phyloP scores from a whole-genome alignment of 495 filamentous ascomycete species.

The Trichoderma erinaceum region DNA sequence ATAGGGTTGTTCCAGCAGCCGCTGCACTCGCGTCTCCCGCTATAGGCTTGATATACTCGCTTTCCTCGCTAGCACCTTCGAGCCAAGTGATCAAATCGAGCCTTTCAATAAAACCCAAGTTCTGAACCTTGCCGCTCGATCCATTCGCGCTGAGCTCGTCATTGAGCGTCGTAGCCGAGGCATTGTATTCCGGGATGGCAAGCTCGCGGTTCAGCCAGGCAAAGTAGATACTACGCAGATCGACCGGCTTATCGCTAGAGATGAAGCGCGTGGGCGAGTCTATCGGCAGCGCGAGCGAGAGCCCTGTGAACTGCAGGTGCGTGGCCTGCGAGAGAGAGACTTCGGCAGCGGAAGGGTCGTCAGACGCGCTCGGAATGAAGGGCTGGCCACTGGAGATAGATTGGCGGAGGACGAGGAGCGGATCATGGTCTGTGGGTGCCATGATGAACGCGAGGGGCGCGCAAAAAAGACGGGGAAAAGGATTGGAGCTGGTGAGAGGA shows the following conservation, averaged over 20 bases:
- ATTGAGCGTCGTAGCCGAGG: slow-evolving; percentile 71
- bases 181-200: slow-evolving; percentile 82
- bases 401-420: slow-evolving; percentile 71
- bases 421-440: slow-evolving; percentile 49
- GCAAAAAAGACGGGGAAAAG: background rate
- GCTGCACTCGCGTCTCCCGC: slow-evolving; percentile 48
- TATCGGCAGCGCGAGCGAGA: slow-evolving; percentile 61
- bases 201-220: slow-evolving; percentile 88
- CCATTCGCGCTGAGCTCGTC: slow-evolving; percentile 61
- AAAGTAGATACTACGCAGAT: slow-evolving; percentile 91
- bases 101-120: slow-evolving; percentile 81
- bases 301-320: slow-evolving; percentile 69
- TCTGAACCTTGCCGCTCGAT: slow-evolving; percentile 58
- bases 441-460: slow-evolving; percentile 26
- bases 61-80: slow-evolving; percentile 79
- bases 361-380: slow-evolving; percentile 62
- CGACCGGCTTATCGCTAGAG: slow-evolving; percentile 60
- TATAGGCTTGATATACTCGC: slow-evolving; percentile 84
- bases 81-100: slow-evolving; percentile 89
- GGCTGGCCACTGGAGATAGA: slow-evolving; percentile 62
- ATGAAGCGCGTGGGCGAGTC: slow-evolving; percentile 77
- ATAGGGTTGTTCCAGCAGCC: slow-evolving; percentile 38
- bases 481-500: slow-evolving; percentile 4
- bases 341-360: slow-evolving; percentile 45
- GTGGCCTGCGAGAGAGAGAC: slow-evolving; percentile 64